These are phyloP conservation scores for Teunomyces stri DNA, from an alignment of 805 yeast species.

Conservation along the genomic window DNA sequence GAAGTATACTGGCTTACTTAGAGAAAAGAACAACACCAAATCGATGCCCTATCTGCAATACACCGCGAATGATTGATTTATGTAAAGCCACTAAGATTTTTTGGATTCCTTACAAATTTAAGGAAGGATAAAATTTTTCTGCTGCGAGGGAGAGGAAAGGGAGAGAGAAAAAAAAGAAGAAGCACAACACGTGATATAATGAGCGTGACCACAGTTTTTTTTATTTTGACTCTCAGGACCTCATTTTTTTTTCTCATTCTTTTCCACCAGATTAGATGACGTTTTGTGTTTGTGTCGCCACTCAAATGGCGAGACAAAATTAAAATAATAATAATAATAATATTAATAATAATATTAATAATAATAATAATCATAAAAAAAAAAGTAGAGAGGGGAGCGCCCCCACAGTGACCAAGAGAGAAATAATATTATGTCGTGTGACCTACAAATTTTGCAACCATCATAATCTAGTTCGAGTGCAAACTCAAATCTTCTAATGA, in stretches of 20 bases:
- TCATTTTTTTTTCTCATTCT: background rate
- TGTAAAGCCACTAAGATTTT: background rate
- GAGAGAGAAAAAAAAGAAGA: no score
- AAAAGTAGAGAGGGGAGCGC: no score
- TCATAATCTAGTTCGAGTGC: background rate
- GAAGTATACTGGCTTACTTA: background rate
- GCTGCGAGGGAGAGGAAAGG: background rate
- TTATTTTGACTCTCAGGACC: background rate
- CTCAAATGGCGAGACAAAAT: no score
- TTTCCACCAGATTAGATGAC: no score
- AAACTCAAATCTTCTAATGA: slow-evolving; percentile 15
- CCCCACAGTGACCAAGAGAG: background rate
- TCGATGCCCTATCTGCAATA: slow-evolving; percentile 1
- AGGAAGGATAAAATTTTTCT: background rate
- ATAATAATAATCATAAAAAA: no score
- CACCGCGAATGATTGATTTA: background rate
- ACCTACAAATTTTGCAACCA: slow-evolving; percentile 3
- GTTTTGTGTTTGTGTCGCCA: no score
- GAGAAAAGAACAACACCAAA: background rate
- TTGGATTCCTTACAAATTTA: no score
- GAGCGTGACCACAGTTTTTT: background rate
- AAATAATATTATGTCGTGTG: slow-evolving; percentile 1
- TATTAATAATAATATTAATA: no score
- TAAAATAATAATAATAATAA: no score
- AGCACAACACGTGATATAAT: background rate